Evolutionary conservation across 2,329 filamentous ascomycete genomes (phyloP).

Genomic region (Penicillium sp.): DNA sequence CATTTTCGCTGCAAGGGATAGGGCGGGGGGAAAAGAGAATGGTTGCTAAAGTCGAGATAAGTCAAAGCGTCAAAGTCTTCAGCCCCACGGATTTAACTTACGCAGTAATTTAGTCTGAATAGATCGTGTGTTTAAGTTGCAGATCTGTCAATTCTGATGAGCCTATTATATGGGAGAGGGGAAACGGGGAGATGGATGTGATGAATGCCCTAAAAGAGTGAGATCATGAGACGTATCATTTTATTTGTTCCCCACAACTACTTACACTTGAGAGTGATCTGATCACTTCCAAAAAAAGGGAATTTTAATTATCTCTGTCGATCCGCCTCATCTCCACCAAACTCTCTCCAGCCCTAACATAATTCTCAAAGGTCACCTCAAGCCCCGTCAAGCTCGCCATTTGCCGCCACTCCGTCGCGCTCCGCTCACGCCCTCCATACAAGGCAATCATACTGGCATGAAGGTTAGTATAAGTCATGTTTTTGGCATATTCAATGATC

Average conservation of each 20-base stretch:
- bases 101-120: too few species aligned
- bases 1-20: conserved; percentile 14
- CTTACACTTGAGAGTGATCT: too few species aligned
- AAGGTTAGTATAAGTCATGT: conserved; percentile 34
- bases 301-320: not conserved
- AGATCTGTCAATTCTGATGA: too few species aligned
- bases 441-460: conserved; percentile 40
- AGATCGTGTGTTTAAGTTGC: too few species aligned
- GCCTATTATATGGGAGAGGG: not conserved
- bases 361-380: conserved; percentile 36
- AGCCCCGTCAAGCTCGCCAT: conserved; percentile 34
- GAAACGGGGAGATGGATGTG: not conserved
- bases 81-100: too few species aligned
- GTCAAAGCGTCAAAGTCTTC: too few species aligned
- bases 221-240: not conserved
- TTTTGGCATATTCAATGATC: conserved; percentile 39
- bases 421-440: conserved; percentile 35
- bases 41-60: too few species aligned
- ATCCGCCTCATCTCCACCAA: conserved; percentile 36
- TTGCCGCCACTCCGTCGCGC: conserved; percentile 35
- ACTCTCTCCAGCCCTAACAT: conserved; percentile 33
- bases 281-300: not conserved
- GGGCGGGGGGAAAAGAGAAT: not conserved
- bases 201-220: not conserved
- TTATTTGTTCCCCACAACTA: too few species aligned